Evolutionary conservation across 805 yeast species (phyloP), one percentile per base, ranked within the genome.

Genomic region (Tetrapisispora fleetii): DNA sequence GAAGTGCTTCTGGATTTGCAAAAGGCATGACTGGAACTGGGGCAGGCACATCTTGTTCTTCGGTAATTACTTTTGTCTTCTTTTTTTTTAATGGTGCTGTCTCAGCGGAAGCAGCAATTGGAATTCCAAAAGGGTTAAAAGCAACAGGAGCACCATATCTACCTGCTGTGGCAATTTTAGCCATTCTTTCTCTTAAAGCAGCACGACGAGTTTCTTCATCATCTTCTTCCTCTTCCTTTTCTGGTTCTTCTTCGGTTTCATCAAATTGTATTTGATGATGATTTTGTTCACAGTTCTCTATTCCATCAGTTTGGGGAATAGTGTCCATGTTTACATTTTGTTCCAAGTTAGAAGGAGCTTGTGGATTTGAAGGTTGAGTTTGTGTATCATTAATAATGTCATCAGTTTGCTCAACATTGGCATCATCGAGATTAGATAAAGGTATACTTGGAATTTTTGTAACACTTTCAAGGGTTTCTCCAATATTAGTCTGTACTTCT

Each of bases 151-250:
- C 32, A 40, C 89, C 90, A 66, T 81, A 76, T 81, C 85, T 78
- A 50, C 85, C 83, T 14, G 80, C 80, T 19, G 96, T 95, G 0
- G 97, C 85, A 18, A 91, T 76, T 58, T 83, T 86, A n/a, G 99
- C 98, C 96, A 91, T 91, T 52, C 97, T 78, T 54, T 85, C 96
- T 19, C 95, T 81, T 47, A 91, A 71, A 7, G 83, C 86, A 43
- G 83, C 76, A 57, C 93, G 77, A 48, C 83, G 78, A 5, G 81
- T 72, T 52, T 85, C 93, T 60, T 85, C 95, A 40, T 79, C 85
- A 46, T 85, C 91, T 47, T 80, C 83, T 1, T 78, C 85, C 0
- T 72, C 79, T 2, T 73, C 79, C 1, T 71, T 79, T 0, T 70
- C 79, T 0, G 71, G 80, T 0, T 68, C 79, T 18, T 38, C 32